Percentiles rank a stretch among this genome's conserved stretches.
Conservation (phyloP, 345 rosid genomes). For the Luvunga scandens region DNA sequence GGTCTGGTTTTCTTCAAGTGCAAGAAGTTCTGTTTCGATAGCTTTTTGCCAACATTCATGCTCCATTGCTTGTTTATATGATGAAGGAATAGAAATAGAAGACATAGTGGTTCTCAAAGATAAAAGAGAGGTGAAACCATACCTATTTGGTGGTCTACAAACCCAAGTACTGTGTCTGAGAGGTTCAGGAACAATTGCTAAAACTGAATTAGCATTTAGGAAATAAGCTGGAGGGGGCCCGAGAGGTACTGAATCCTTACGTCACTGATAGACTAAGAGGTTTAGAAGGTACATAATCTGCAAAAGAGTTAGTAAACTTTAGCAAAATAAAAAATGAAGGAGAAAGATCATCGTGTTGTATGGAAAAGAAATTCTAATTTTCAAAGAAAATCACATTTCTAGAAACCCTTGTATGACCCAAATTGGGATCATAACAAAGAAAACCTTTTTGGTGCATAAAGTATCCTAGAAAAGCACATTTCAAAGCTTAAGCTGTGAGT, state of each 20-base stretch:
- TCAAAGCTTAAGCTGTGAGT: neutral
- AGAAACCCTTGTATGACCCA: neutral
- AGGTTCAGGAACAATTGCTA: neutral
- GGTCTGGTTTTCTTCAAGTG: neutral
- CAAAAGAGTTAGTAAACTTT: neutral
- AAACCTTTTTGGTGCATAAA: neutral
- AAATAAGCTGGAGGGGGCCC: neutral
- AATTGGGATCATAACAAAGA: neutral
- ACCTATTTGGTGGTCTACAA: neutral
- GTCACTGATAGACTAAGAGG: neutral
- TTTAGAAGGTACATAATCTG: neutral
- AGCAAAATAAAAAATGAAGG: neutral
- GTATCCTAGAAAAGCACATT: neutral
- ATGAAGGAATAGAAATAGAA: conserved; percentile 1
- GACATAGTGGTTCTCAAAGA: neutral
- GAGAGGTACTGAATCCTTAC: neutral
- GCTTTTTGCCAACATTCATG: neutral
- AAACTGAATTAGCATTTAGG: neutral
- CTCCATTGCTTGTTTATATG: neutral
- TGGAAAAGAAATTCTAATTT: neutral
- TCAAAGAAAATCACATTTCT: neutral
- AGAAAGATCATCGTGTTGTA: neutral
- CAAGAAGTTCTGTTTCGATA: neutral
- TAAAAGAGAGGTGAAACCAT: neutral
- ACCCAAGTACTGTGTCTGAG: neutral